Evolutionary conservation across 495 filamentous ascomycete genomes (phyloP).

Genomic region (Cairneyella variabilis): DNA sequence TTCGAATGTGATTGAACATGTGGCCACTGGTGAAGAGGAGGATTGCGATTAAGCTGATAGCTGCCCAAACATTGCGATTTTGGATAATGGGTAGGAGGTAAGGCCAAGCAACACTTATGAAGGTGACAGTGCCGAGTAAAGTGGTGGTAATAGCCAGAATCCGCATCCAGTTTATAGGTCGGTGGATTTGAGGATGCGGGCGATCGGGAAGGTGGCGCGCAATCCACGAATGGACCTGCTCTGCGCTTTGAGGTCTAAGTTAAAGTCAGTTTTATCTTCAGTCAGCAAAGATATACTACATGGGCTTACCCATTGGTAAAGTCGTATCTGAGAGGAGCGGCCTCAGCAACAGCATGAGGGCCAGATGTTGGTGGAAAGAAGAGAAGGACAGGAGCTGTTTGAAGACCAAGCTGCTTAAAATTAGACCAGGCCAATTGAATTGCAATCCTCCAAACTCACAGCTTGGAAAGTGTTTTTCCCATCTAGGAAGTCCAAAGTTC

Average conservation of each 20-base stretch:
- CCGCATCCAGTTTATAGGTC: constrained; percentile 83
- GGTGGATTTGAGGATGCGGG: constrained; percentile 69
- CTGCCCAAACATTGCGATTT: constrained; percentile 92
- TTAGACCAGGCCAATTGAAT: not conserved
- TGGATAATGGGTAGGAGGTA: constrained; percentile 83
- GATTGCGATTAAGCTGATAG: constrained; percentile 80
- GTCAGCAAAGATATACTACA: not conserved
- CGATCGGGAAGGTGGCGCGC: constrained; percentile 69
- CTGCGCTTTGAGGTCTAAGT: constrained; percentile 65
- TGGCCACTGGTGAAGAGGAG: constrained; percentile 94
- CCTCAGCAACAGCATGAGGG: constrained; percentile 68
- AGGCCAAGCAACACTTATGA: constrained; percentile 71
- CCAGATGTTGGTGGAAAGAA: constrained; percentile 85
- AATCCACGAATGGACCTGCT: constrained; percentile 76
- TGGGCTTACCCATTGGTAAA: constrained; percentile 70
- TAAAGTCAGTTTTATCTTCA: not conserved
- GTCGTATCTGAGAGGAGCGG: constrained; percentile 75
- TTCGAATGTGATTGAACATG: constrained; percentile 99
- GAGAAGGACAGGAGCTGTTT: constrained; percentile 88
- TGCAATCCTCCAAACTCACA: constrained; percentile 43
- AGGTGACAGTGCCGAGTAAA: constrained; percentile 61
- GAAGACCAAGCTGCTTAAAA: constrained; percentile 70
- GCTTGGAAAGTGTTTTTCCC: constrained; percentile 86
- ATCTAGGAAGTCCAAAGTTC: constrained; percentile 82
- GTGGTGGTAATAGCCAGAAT: constrained; percentile 64